These are phyloP conservation scores for Phytophthora sojae DNA, from an alignment of 352 stramenopile genomes.

Conservation along the genomic window DNA sequence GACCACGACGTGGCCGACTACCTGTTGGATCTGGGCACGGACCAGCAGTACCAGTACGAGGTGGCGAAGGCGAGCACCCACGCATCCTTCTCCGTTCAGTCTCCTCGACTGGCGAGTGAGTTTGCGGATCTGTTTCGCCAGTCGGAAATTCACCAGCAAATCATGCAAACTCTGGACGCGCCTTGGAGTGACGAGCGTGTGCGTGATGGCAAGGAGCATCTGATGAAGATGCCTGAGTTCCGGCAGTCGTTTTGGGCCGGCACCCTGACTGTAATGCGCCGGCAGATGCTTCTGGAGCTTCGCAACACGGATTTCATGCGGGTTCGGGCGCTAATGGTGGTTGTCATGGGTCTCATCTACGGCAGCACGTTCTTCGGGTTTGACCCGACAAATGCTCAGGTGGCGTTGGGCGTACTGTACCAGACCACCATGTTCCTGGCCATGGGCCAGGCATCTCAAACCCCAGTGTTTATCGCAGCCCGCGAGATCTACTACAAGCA, in stretches of 20 bases:
- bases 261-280: too few species aligned
- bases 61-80: slow-evolving; percentile 62
- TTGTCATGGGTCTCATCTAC: slow-evolving; percentile 32
- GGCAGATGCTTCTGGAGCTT: too few species aligned
- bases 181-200: slow-evolving; percentile 8
- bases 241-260: slow-evolving; percentile 30
- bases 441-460: neutral
- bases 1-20: neutral
- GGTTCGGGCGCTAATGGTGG: too few species aligned
- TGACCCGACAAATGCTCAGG: too few species aligned
- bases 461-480: neutral
- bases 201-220: slow-evolving; percentile 16
- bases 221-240: slow-evolving; percentile 60
- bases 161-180: slow-evolving; percentile 69
- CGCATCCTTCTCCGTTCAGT: too few species aligned
- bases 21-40: neutral
- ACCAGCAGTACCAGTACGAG: neutral
- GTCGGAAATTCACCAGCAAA: slow-evolving; percentile 34
- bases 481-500: neutral
- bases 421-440: too few species aligned
- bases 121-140: slow-evolving; percentile 50
- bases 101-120: too few species aligned
- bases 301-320: too few species aligned
- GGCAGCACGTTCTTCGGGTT: slow-evolving; percentile 25
- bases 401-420: too few species aligned